Percentiles rank a stretch among this genome's conserved stretches.
Evolutionary conservation across 2,329 filamentous ascomycete species (phyloP).

Genomic region (Penicillium sp.): DNA sequence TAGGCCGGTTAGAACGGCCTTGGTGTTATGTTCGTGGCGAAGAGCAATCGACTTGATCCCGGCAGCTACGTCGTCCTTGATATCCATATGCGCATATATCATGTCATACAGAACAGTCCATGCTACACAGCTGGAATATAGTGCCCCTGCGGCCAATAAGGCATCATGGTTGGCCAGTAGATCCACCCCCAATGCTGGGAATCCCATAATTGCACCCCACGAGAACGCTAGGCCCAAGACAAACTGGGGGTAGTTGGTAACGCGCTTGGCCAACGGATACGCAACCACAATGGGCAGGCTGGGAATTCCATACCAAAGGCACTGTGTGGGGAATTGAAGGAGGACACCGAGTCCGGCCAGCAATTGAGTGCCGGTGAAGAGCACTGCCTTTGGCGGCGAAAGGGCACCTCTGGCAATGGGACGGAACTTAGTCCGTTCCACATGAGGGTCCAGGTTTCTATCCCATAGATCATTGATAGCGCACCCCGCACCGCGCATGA

Average conservation of each 20-base stretch:
- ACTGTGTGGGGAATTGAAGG: slow-evolving; percentile 41
- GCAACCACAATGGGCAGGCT: slow-evolving; percentile 44
- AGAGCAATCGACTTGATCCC: slow-evolving; percentile 51
- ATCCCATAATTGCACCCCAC: slow-evolving; percentile 49
- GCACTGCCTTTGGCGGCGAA: slow-evolving; percentile 40
- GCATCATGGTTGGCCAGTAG: slow-evolving; percentile 38
- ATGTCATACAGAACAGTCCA: slow-evolving; percentile 51
- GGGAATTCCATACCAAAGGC: slow-evolving; percentile 43
- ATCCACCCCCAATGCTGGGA: slow-evolving; percentile 45
- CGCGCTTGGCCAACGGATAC: slow-evolving; percentile 51
- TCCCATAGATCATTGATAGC: slow-evolving; percentile 56
- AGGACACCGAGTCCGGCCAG: slow-evolving; percentile 42
- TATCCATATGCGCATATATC: slow-evolving; percentile 52
- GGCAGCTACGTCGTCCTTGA: slow-evolving; percentile 47
- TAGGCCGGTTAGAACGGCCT: slow-evolving; percentile 41
- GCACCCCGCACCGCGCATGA: slow-evolving; percentile 51
- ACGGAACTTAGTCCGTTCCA: slow-evolving; percentile 49
- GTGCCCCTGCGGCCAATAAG: slow-evolving; percentile 36
- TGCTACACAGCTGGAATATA: slow-evolving; percentile 46
- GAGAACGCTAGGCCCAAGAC: slow-evolving; percentile 51
- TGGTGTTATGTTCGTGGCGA: slow-evolving; percentile 46
- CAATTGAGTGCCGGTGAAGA: slow-evolving; percentile 45
- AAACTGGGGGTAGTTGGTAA: slow-evolving; percentile 52
- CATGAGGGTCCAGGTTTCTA: slow-evolving; percentile 51
- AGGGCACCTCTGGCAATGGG: slow-evolving; percentile 52